Base-by-base conservation (phyloP, 768 basidiomycete species). In the Lactifluus subvellereus region DNA sequence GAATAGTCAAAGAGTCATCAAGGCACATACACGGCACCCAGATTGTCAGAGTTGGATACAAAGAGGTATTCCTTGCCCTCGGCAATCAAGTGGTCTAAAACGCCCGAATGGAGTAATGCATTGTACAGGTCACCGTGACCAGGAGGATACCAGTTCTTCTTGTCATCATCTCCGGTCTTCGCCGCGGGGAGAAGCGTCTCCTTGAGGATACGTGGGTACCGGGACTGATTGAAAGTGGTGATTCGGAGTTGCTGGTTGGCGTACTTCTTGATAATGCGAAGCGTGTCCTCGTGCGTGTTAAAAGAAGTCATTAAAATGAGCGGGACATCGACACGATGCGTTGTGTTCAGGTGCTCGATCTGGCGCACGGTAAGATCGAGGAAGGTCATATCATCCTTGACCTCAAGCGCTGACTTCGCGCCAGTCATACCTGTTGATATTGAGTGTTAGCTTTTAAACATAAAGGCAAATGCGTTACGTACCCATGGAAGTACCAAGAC, bases 231-330 rank as follows among this genome's bases (percentile, higher is more conserved):
- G 81, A 95, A 94, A 62, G 86, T 87, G 57, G 87, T 87, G 76
- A 96, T 93, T 74, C 91, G 89, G 72, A 97, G 84, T 72, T 94
- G 91, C 78, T 95, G 94, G 78, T 94, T 91, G 55, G 88, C 86
- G 74, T 97, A 97, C 78, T 96, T 97, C 76, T 97, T 93, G 77
- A 95, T 93, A 81, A 97, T 92, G 68, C 91, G 89, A 66, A 91
- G 85, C 54, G 95, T 96, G 74, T 98, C 94, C 42, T 97, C 92
- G 74, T 94, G 91, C 20, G 95, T 98, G 81, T 96, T 96, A 83
- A 98, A 98, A 60, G 93, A 96, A 72, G 94, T 97, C 96, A 97
- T 96, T 72, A 98, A 85, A 77, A 97, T 89, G 74, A 97, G 88
- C n/a, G 93, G 94, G 50, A 96, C 91, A 76, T 97, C 89, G 75